Base-by-base conservation (phyloP, 345 rosid genomes). In the Rhizophora apiculata region DNA sequence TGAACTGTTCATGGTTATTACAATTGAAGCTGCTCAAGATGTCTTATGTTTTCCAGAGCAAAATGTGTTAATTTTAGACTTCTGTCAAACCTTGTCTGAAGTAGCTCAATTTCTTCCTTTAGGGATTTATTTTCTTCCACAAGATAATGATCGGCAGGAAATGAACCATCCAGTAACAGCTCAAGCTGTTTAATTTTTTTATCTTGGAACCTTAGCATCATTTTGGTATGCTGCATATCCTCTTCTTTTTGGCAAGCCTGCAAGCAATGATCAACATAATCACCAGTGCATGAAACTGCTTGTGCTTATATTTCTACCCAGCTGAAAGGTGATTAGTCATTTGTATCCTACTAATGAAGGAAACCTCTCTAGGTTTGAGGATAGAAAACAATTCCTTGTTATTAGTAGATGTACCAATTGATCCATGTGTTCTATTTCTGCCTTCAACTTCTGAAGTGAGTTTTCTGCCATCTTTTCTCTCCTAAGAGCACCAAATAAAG, bases 391-490 rank as follows among this genome's bases (percentile, higher is more conserved):
- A 69, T 49, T 53, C n/a, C n/a, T 72, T 54, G 62, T 62, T 60
- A 58, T 27, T 79, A 70, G 66, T 64, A 73, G 65, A 78, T 88
- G 62, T 83, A 89, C 96, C 85, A 89, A 72, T 72, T 79, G 78
- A 59, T 81, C 84, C 67, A 82, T 62, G 64, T 75, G 87, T 74
- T 86, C 86, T 66, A 84, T 86, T 79, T 89, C 88, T 68, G 88
- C 88, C 78, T 85, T 77, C 71, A 84, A 80, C 63, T 82, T 84
- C 61, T 70, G 82, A 31, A 78, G 65, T 59, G 82, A 75, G 67
- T 72, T 74, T 77, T 88, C 90, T 59, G 89, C 84, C 74, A 76
- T 72, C 79, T 84, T 92, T 72, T 89, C 93, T 69, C 93, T 85
- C 76, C 96, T 82, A 69, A 92, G 76, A 30, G 92, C 73, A 51